Evolutionary conservation across 148 eudicot species (phyloP), one percentile per base, ranked within the genome.

Genomic region (Nepenthes gracilis): DNA sequence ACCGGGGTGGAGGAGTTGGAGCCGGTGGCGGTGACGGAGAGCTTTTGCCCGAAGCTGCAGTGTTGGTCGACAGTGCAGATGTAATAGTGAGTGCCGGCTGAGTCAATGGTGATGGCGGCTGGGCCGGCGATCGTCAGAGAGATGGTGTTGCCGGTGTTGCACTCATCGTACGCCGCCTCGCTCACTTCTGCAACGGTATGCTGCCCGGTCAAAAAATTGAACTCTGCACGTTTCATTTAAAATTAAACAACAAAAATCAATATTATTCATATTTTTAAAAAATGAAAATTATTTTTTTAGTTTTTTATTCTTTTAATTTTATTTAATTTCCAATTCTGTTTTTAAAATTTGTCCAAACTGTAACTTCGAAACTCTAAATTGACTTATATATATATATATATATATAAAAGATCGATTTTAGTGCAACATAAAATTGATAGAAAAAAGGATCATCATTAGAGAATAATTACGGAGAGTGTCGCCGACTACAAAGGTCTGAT

Each of bases 111-210:
- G 60, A 83, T 52, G 61, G 36, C 77, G 23, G 83, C 67, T 2
- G 94, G 94, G 0, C 76, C 70, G 5, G 63, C 61, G 66, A 57
- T 40, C 2, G 32, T 36, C 12, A 71, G n/a, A 4, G 72, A 65
- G 58, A 80, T 59, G 1, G 85, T 65, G 48, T 23, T 67, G 37
- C 65, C 45, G 1, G 72, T 47, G 37, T 47, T 59, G 72, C 90
- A 84, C 1, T 73, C 33, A 33, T 74, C 77, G 35, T 56, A 81
- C 23, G 73, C 69, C 5, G 74, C 54, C 34, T 72, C 70, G 57
- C 70, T 57, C 43, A 85, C 92, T 60, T 81, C 82, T 1, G 86
- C 83, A 37, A 85, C 96, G 15, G 78, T 76, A 70, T 88, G 96
- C 1, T 32, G 1, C 12, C 75, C 75, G 1, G 77, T 67, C 13